Percentiles rank a stretch among this genome's conserved stretches.
Evolutionary conservation across 2,329 filamentous ascomycete genomes (phyloP).

Genomic region (Boeremia lycopersici): DNA sequence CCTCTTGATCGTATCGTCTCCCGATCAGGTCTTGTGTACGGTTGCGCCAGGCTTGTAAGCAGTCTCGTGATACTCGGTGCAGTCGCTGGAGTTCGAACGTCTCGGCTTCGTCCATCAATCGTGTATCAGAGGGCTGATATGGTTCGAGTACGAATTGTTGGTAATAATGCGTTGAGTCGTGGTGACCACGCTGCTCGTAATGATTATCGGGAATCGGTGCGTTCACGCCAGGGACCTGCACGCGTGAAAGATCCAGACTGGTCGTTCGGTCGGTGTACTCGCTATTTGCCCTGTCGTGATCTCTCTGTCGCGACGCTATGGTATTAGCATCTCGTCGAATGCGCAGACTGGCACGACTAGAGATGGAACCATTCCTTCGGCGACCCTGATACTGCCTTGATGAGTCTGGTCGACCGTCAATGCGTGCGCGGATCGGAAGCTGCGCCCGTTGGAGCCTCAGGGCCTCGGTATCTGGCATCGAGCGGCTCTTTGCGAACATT

Average conservation of each 20-base stretch:
- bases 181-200: slow-evolving; percentile 4
- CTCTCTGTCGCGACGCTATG: slow-evolving; percentile 16
- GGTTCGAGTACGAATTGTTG: slow-evolving; percentile 44
- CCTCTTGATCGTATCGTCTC: slow-evolving; percentile 32
- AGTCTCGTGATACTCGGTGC: slow-evolving; percentile 32
- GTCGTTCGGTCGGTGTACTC: slow-evolving; percentile 40
- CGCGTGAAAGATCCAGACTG: slow-evolving; percentile 34
- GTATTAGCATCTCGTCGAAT: slow-evolving; percentile 32
- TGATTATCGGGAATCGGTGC: slow-evolving; percentile 37
- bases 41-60: slow-evolving; percentile 56
- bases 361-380: slow-evolving; percentile 40
- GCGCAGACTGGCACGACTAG: slow-evolving; percentile 45
- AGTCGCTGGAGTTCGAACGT: slow-evolving; percentile 45
- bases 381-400: slow-evolving; percentile 29
- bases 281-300: slow-evolving; percentile 35
- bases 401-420: slow-evolving; percentile 27
- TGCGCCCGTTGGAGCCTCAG: slow-evolving; percentile 27
- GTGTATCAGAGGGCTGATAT: slow-evolving; percentile 57
- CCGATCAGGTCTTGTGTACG: slow-evolving; percentile 43
- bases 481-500: slow-evolving; percentile 21
- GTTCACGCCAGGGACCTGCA: slow-evolving; percentile 46
- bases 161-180: slow-evolving; percentile 18
- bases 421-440: slow-evolving; percentile 35
- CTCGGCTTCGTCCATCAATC: slow-evolving; percentile 58
- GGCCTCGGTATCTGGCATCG: slow-evolving; percentile 36